These are phyloP conservation scores for Aspergillus quadricinctus DNA, from an alignment of 2,329 filamentous ascomycete species.

Conservation along the genomic window DNA sequence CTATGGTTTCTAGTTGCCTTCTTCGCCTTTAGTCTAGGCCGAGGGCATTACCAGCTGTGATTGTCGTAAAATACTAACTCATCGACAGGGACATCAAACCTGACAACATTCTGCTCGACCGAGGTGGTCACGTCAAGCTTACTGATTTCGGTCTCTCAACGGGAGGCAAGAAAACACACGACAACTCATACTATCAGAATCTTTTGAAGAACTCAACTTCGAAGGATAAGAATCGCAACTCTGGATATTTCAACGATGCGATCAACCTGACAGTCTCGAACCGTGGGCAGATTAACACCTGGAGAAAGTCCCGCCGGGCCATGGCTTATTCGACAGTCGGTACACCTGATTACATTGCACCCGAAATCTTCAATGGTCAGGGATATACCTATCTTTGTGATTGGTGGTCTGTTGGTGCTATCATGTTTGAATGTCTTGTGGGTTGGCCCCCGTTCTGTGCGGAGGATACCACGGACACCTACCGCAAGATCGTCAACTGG, in stretches of 20 bases:
- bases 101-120: constrained; percentile 94
- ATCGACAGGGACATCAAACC: constrained; percentile 86
- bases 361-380: constrained; percentile 94
- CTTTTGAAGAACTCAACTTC: constrained; percentile 74
- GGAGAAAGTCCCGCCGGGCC: constrained; percentile 89
- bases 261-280: constrained; percentile 98
- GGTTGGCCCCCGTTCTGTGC: constrained; percentile 99
- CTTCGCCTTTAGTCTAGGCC: neutral
- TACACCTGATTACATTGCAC: constrained; percentile 97
- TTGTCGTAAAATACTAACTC: constrained; percentile 14
- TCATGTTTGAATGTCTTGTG: constrained; percentile 99
- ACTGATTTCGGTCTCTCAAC: constrained; percentile 98
- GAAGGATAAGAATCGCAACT: constrained; percentile 76
- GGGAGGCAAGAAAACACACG: constrained; percentile 95
- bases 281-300: constrained; percentile 96
- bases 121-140: constrained; percentile 94
- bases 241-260: constrained; percentile 85
- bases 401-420: constrained; percentile 98
- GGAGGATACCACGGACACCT: constrained; percentile 95
- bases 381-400: constrained; percentile 97
- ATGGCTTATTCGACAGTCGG: constrained; percentile 98
- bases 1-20: neutral
- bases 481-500: constrained; percentile 99
- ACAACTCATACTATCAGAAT: constrained; percentile 97
- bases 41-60: neutral